Conservation (phyloP, 768 basidiomycete species). For the Ephemerocybe angulata region DNA sequence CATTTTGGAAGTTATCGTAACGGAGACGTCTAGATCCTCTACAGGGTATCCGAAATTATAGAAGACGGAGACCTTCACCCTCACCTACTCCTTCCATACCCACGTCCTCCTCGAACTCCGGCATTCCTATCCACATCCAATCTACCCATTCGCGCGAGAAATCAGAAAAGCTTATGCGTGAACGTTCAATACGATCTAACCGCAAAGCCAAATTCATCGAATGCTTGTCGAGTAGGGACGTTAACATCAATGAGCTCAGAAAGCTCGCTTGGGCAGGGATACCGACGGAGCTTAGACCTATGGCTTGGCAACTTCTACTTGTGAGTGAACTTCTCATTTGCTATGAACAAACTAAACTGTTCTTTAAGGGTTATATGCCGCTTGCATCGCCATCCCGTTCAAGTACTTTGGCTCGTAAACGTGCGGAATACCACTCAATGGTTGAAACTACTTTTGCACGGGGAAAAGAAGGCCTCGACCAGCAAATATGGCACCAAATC, state of each 20-base stretch:
- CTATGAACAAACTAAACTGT: background rate
- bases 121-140: background rate
- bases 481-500: constrained; percentile 99
- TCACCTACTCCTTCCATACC: constrained; percentile 20
- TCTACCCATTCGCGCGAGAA: constrained; percentile 24
- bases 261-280: constrained; percentile 96
- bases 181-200: constrained; percentile 75
- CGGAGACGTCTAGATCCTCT: constrained; percentile 52
- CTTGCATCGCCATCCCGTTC: constrained; percentile 72
- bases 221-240: constrained; percentile 70
- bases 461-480: constrained; percentile 82
- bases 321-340: constrained; percentile 43
- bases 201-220: constrained; percentile 79
- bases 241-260: constrained; percentile 84
- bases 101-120: constrained; percentile 6
- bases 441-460: constrained; percentile 88
- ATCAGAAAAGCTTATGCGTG: constrained; percentile 62
- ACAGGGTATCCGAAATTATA: constrained; percentile 43
- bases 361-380: constrained; percentile 82
- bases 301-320: constrained; percentile 92
- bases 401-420: constrained; percentile 79
- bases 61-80: constrained; percentile 35
- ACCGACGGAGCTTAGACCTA: constrained; percentile 79
- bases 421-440: constrained; percentile 86
- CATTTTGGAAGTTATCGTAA: constrained; percentile 3